These are phyloP conservation scores for Aspergillus fructus DNA, from an alignment of 2,329 filamentous ascomycete genomes.

Conservation along the genomic window DNA sequence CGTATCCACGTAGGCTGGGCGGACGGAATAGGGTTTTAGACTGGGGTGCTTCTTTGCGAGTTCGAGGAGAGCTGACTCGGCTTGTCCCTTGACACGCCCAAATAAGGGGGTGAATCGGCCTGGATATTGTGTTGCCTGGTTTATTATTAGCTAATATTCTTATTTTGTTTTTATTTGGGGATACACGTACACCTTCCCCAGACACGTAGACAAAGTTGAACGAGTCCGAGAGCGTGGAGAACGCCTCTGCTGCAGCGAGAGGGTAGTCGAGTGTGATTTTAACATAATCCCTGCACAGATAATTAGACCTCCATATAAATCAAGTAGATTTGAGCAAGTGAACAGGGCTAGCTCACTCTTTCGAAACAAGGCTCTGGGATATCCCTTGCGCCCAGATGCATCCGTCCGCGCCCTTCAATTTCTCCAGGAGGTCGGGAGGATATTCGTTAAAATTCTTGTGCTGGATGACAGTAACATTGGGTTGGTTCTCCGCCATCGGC, in stretches of 20 bases:
- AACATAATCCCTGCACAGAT: constrained; percentile 56
- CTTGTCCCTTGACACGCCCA: constrained; percentile 65
- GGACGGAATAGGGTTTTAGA: constrained; percentile 57
- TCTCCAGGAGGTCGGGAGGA: constrained; percentile 51
- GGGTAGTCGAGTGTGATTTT: constrained; percentile 68
- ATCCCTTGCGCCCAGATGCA: constrained; percentile 75
- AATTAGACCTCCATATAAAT: no score
- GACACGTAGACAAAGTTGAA: constrained; percentile 74
- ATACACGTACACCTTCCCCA: constrained; percentile 39
- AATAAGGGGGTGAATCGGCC: constrained; percentile 58
- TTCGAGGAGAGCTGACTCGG: constrained; percentile 59
- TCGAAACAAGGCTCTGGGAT: constrained; percentile 58
- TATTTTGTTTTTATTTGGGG: background rate
- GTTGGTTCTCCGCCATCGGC: constrained; percentile 55
- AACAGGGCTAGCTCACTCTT: constrained; percentile 47
- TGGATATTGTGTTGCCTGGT: constrained; percentile 42
- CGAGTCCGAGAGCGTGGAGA: constrained; percentile 52
- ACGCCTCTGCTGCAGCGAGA: constrained; percentile 62
- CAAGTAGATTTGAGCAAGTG: no score
- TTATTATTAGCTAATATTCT: background rate
- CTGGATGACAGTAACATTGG: constrained; percentile 62
- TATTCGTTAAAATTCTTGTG: constrained; percentile 68
- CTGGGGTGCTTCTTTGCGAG: constrained; percentile 44
- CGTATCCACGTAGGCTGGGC: constrained; percentile 62
- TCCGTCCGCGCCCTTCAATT: constrained; percentile 64